These are phyloP conservation scores for Dianthus caryophyllus DNA, from an alignment of 148 eudicot species.

Conservation along the genomic window DNA sequence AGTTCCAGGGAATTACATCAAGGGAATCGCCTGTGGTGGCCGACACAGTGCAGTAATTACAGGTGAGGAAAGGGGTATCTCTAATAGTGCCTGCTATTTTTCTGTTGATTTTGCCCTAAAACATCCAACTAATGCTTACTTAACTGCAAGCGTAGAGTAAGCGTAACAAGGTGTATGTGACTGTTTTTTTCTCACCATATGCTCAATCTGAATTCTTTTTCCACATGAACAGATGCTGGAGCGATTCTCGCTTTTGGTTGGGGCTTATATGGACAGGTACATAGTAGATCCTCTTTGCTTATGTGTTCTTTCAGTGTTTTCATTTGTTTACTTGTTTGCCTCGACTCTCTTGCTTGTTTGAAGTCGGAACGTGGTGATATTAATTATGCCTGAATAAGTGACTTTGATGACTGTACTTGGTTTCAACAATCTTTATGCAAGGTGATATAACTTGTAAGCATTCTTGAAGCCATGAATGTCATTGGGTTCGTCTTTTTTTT, in stretches of 20 bases:
- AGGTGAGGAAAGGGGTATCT: conserved; percentile 36
- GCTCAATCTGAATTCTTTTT: conserved; percentile 9
- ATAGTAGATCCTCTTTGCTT: not conserved
- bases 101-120: not conserved
- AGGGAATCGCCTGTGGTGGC: conserved; percentile 96
- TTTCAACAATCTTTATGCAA: not conserved
- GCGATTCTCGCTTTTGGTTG: conserved; percentile 90
- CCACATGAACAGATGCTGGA: conserved; percentile 71
- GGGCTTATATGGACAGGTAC: conserved; percentile 98
- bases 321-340: not conserved
- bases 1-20: conserved; percentile 76
- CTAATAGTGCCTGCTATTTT: not conserved
- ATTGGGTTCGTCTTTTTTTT: too few species aligned
- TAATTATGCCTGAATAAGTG: not conserved
- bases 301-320: not conserved
- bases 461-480: too few species aligned
- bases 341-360: not conserved
- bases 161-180: not conserved
- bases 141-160: not conserved
- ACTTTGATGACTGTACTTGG: not conserved
- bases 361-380: not conserved
- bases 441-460: not conserved
- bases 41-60: conserved; percentile 94
- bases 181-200: not conserved
- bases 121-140: not conserved